Evolutionary conservation across 2,329 filamentous ascomycete genomes (phyloP).

Genomic region (Penicillium sp.): DNA sequence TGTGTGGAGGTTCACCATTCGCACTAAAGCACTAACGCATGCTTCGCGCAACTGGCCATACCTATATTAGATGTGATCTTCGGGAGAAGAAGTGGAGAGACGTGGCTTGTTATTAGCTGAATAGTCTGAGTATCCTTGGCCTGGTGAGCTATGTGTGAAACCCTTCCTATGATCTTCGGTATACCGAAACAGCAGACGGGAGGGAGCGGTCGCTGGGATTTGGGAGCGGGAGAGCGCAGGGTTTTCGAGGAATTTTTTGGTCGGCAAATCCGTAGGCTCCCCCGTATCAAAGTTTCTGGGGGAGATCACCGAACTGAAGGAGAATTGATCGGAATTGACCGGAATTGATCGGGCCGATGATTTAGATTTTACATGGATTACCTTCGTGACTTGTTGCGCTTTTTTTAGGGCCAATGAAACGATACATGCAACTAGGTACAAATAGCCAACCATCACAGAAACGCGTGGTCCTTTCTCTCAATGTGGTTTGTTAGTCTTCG

Average conservation of each 20-base stretch:
- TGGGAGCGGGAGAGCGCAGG: neutral
- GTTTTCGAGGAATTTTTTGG: neutral
- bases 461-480: neutral
- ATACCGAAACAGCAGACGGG: conserved; percentile 9
- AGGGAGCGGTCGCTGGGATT: neutral
- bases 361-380: too few species aligned
- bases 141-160: conserved; percentile 9
- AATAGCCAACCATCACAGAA: neutral
- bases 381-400: too few species aligned
- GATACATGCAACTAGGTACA: neutral
- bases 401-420: too few species aligned
- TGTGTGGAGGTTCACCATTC: neutral
- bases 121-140: neutral
- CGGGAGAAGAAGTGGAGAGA: conserved; percentile 3
- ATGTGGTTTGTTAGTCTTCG: neutral
- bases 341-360: neutral
- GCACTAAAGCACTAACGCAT: conserved; percentile 2
- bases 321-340: neutral
- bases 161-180: conserved; percentile 12
- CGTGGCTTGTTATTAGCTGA: neutral
- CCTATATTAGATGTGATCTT: conserved; percentile 11
- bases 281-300: neutral
- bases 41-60: conserved; percentile 1
- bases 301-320: neutral
- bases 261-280: neutral